A percentile compares a stretch with the other conserved stretches of the same genome.
phyloP scores from a whole-genome alignment of 2,329 filamentous ascomycete genomes.

The Scolecobasidium constrictum region DNA sequence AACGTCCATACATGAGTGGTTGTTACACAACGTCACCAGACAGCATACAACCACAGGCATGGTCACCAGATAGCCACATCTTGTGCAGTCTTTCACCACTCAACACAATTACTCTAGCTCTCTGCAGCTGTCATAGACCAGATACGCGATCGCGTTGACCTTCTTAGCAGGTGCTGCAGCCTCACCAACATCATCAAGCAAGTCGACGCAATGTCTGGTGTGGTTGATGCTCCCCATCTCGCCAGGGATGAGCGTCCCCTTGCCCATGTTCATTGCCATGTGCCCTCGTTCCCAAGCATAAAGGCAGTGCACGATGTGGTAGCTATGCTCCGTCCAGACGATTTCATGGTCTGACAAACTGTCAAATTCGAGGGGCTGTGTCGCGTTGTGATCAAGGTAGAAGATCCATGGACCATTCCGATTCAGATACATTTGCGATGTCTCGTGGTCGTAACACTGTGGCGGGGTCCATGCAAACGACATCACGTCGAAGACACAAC shows the following conservation, averaged over 20 bases:
- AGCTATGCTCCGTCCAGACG: constrained; percentile 9
- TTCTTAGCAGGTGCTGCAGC: constrained; percentile 1
- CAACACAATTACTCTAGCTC: constrained; percentile 3
- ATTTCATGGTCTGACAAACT: neutral
- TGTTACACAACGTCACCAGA: too few relatives aligned
- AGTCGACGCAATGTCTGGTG: constrained; percentile 8
- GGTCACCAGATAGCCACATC: too few relatives aligned
- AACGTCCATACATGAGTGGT: too few relatives aligned
- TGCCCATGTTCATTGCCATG: neutral
- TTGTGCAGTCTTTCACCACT: too few relatives aligned
- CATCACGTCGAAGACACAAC: constrained; percentile 10
- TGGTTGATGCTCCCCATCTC: constrained; percentile 8
- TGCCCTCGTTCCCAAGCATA: constrained; percentile 9
- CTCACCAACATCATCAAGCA: constrained; percentile 3
- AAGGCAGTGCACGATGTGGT: constrained; percentile 9
- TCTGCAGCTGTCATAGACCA: constrained; percentile 9
- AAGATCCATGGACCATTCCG: constrained; percentile 8
- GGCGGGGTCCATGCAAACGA: constrained; percentile 9
- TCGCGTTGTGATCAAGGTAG: constrained; percentile 9
- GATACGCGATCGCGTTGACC: constrained; percentile 8
- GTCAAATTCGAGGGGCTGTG: neutral
- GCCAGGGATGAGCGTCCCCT: neutral
- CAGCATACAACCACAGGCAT: too few relatives aligned
- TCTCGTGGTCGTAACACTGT: neutral
- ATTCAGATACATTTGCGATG: neutral